Base-by-base conservation (phyloP, 148 eudicot species). In the Nepenthes mirabilis region DNA sequence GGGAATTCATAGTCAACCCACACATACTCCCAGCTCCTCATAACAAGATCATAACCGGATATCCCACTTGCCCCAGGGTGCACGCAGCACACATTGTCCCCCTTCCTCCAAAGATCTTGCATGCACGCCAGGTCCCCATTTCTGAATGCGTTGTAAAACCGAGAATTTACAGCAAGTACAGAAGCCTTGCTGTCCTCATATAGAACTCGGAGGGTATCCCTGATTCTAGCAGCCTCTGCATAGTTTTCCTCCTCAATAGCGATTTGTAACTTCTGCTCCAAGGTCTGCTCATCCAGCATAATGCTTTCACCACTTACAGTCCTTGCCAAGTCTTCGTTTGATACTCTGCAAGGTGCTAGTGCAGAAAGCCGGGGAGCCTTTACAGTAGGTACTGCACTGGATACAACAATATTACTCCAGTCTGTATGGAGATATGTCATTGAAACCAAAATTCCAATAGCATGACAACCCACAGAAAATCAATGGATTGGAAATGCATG, bases 1-100 rank as follows among this genome's bases (percentile, higher is more conserved):
- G 99, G 99, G 59, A 93, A 93, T 9, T 89, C 97, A 35, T 93
- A 93, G 47, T 93, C 88, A 0, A 86, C 83, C 95, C 91, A 89
- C 2, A 93, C 99, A 57, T 83, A 84, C 58, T 93, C 99, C 99
- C 99, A 93, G 70, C 99, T 93, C 37, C 89, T 91, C 95, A 93
- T 89, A 10, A 93, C 90, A 34, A 80, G 85, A 53, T 93, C 99
- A 58, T 86, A 79, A 32, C 99, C 91, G 3, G 91, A 82, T 37
- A 93, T 93, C 56, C 96, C 95, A 61, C 97, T 84, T 1, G 93
- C 87, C 62, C 99, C 99, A 0, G 99, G 96, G 71, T 93, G 99
- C n/a, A 93, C 97, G 14, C 89, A 86, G 69, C 97, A 93, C 32
- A 77, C 96, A 9, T 80, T 69, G 3, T 88, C 91, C 32, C 83